These are phyloP conservation scores for Exobasidium cylindrosporum DNA, from an alignment of 1,284 basidiomycete species.

Conservation along the genomic window DNA sequence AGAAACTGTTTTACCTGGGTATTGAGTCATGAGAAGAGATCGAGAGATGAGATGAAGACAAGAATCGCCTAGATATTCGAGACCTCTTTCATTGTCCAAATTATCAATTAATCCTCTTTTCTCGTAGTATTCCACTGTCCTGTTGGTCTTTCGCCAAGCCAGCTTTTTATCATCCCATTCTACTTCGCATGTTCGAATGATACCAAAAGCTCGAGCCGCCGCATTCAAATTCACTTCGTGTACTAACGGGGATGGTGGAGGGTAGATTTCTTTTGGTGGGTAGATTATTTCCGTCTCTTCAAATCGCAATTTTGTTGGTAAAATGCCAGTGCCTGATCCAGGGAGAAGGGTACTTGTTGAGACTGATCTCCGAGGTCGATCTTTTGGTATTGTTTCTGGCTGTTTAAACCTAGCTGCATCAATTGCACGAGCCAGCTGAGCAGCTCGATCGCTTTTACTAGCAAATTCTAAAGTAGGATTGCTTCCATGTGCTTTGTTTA, in stretches of 20 bases:
- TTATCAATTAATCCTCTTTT: not conserved
- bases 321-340: not conserved
- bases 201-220: conserved; percentile 8
- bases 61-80: conserved; percentile 8
- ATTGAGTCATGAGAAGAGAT: not conserved
- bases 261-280: conserved; percentile 6
- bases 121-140: not conserved
- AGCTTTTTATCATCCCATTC: not conserved
- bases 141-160: not conserved
- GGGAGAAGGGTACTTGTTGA: not conserved
- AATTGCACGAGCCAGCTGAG: not conserved
- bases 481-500: too few relatives aligned
- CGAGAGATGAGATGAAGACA: not conserved
- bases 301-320: not conserved
- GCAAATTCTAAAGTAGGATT: too few relatives aligned
- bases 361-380: not conserved
- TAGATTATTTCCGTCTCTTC: not conserved
- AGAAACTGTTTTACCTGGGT: not conserved
- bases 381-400: not conserved
- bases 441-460: not conserved
- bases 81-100: not conserved
- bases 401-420: not conserved
- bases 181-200: not conserved
- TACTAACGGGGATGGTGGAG: not conserved
- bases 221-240: not conserved